Base-by-base conservation (phyloP, 2,329 filamentous ascomycete genomes). In the Ophiostoma fasciatum region DNA sequence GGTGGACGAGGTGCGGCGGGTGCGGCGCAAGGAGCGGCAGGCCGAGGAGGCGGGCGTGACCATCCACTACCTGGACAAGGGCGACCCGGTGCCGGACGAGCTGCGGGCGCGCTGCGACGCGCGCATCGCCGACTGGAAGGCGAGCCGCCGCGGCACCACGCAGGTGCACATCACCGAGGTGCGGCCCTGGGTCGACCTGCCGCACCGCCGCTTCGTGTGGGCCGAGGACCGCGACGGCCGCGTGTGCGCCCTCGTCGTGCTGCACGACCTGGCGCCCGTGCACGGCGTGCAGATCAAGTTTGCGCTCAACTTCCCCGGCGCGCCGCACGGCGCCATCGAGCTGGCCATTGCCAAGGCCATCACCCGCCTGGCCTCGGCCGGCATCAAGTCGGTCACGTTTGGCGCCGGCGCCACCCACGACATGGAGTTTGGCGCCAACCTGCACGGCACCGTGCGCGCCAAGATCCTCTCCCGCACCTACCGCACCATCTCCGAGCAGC, bases 251-350 rank as follows among this genome's bases (percentile, higher is more conserved):
- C 70, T 94, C 40, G 78, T 88, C n/a, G 77, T 88, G 8, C 64
- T 94, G 48, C 81, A 82, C 36, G 81, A 84, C 55, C 72, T 94
- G 20, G 73, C 80, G 4, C 82, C 84, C 2, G 65, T 72, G 25
- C 74, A 92, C 53, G 87, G 87, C 37, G 92, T 84, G 74, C 87
- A 94, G 62, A 78, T 94, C 53, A 94, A 94, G 63, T 94, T 90
- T 64, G 82, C 81, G n/a, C 74, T 94, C 37, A 84, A 94, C 57
- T 94, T 94, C 66, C 87, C 85, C 0, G 74, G 73, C 19, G 73
- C 85, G 1, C 81, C 87, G n/a, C 82, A 74, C 30, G 87, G 87
- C 31, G 78, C 82, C 23, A 94, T 94, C 44, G 87, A 94, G 60
- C 70, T 78, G 28, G 71, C 90, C 28, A 80, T 92, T 48, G 74